Base-by-base conservation (phyloP, 805 yeast genomes). In the Candida pseudoglaebosa region DNA sequence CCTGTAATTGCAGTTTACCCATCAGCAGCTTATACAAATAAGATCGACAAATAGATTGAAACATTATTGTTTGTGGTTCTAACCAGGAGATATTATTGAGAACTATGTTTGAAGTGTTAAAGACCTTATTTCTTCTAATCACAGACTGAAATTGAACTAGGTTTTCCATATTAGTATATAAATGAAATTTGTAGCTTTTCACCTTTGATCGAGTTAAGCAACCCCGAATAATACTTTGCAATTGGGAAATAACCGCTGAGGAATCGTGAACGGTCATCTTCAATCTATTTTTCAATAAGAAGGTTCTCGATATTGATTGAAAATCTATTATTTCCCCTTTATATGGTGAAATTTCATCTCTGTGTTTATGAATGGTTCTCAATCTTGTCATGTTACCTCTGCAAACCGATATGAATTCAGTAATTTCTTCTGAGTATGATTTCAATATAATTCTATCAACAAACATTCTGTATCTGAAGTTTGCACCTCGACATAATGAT, bases 401-500 rank as follows among this genome's bases (percentile, higher is more conserved):
- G 5, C 74, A 59, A 0, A 69, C 48, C 0, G 82, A 61, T 48
- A 78, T 79, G 15, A 83, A 59, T 7, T 52, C 55, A 2, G 71
- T 57, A 16, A 82, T 47, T 47, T 75, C 77, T 9, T 71, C 73
- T 5, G 70, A 70, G 48, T 76, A 77, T 1, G 84, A 73, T 42
- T 71, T 75, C 20, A 84, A 53, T 66, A 84, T 71, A 42, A 81
- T 80, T 41, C 70, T 71, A 47, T 76, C 75, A 24, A 84, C 82
- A 55, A 78, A 80, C 63, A 80, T 65, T 15, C 64, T 62, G 53
- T 81, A 84, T 37, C 96, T 71, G 39, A 76, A 63, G 29, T 78
- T 66, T 0, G 85, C 79, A 14, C 93, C 95, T 47, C 87, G 67
- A 13, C 85, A 73, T 17, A 80, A 60, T 0, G 93, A 77, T 56